A percentile compares a stretch with the other conserved stretches of the same genome.
Evolutionary conservation across 2,329 filamentous ascomycete species (phyloP).

Genomic region (Fusarium sp.): DNA sequence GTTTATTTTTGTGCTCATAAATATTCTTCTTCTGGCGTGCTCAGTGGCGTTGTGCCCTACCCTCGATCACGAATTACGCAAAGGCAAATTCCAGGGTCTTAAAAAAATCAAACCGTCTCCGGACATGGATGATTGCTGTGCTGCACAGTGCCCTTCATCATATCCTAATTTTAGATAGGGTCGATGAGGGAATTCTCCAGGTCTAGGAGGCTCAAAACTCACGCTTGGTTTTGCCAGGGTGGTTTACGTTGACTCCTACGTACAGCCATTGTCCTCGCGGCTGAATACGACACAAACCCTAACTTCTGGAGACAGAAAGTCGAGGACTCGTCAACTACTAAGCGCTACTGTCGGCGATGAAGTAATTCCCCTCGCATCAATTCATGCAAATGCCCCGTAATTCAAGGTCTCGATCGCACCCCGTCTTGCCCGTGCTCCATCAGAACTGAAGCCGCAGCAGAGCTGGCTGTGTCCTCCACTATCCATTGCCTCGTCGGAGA

Average conservation of each 20-base stretch:
- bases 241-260: neutral
- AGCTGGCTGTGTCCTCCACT: conserved; percentile 9
- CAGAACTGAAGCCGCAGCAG: neutral
- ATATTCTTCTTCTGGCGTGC: conserved; percentile 7
- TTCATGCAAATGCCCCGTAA: conserved; percentile 10
- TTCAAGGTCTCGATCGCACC: conserved; percentile 24
- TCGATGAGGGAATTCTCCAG: conserved; percentile 7
- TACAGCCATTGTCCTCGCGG: conserved; percentile 3
- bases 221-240: conserved; percentile 9
- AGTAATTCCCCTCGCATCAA: conserved; percentile 10
- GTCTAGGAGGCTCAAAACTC: conserved; percentile 8
- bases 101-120: neutral
- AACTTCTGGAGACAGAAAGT: conserved; percentile 22
- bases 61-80: conserved; percentile 10
- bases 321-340: neutral
- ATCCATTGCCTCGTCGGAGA: conserved; percentile 19
- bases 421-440: neutral
- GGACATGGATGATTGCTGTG: neutral
- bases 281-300: conserved; percentile 19
- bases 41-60: conserved; percentile 32
- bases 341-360: conserved; percentile 12
- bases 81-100: conserved; percentile 8
- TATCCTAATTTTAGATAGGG: conserved; percentile 11
- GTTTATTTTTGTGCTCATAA: neutral
- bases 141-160: neutral